Conservation (phyloP, 2,329 filamentous ascomycete genomes). For the Stagonosporopsis chrysanthemi region DNA sequence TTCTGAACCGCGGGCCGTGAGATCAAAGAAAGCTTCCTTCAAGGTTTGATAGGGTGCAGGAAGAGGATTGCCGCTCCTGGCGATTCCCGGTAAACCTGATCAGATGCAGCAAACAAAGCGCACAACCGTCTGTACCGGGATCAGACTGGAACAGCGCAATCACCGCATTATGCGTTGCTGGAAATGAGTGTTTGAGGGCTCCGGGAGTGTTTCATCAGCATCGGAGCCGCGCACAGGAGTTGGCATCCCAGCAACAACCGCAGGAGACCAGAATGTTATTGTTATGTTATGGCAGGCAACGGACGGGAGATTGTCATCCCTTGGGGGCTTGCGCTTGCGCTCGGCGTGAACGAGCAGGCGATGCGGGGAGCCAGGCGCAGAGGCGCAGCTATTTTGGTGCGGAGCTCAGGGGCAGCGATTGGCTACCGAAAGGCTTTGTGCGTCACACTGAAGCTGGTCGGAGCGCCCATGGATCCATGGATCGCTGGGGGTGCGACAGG, state of each 20-base stretch:
- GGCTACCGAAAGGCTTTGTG: conserved; percentile 10
- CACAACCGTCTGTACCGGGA: neutral
- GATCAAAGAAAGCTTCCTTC: neutral
- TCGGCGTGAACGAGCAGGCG: conserved; percentile 20
- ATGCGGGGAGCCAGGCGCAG: conserved; percentile 20
- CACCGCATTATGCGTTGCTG: neutral
- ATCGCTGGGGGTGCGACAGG: conserved; percentile 8
- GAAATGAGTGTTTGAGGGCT: neutral
- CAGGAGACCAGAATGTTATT: neutral
- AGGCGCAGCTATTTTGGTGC: conserved; percentile 20
- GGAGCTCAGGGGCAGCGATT: conserved; percentile 15
- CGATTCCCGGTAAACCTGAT: neutral
- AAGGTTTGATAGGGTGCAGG: neutral
- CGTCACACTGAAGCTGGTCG: conserved; percentile 17
- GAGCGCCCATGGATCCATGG: conserved; percentile 17
- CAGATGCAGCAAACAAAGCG: neutral
- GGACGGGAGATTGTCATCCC: conserved; percentile 19
- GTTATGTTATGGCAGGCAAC: neutral
- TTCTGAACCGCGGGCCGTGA: neutral
- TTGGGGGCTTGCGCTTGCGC: conserved; percentile 9
- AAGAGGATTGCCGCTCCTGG: neutral
- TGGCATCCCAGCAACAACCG: neutral
- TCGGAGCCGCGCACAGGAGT: neutral
- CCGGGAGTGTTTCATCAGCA: neutral
- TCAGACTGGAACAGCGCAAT: neutral